phyloP scores from a whole-genome alignment of 371 early-diverging fungal genomes.

The Globomyces sp. region DNA sequence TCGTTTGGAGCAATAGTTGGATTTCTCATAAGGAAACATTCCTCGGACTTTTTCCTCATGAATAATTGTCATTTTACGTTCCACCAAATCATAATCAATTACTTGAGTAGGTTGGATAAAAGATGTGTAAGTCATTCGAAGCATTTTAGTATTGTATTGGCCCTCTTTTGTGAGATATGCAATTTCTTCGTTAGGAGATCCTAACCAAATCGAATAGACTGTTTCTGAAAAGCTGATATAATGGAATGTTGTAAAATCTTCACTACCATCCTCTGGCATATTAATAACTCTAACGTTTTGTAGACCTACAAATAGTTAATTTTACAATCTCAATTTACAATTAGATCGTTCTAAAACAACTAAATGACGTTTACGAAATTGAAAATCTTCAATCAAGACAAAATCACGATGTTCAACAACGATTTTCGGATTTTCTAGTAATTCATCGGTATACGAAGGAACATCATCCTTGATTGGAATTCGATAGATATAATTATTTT shows the following conservation, averaged over 20 bases:
- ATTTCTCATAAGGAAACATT: constrained; percentile 31
- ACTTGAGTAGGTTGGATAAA: constrained; percentile 57
- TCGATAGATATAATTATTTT: constrained; percentile 57
- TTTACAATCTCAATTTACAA: constrained; percentile 24
- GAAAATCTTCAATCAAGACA: constrained; percentile 55
- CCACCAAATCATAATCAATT: constrained; percentile 57
- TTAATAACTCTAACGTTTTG: constrained; percentile 55
- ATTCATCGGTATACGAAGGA: constrained; percentile 10
- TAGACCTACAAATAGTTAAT: constrained; percentile 14
- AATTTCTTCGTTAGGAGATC: constrained; percentile 47
- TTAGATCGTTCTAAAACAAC: constrained; percentile 61
- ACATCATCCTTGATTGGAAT: constrained; percentile 33
- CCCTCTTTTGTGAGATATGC: constrained; percentile 41
- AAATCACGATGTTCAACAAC: constrained; percentile 57
- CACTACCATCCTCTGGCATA: constrained; percentile 14
- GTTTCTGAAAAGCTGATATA: constrained; percentile 60
- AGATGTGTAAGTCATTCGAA: constrained; percentile 54
- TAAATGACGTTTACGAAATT: constrained; percentile 50
- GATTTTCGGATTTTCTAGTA: constrained; percentile 35
- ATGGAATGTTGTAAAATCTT: constrained; percentile 49
- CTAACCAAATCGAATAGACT: constrained; percentile 52
- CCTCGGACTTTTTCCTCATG: constrained; percentile 48
- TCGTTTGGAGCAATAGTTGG: constrained; percentile 38
- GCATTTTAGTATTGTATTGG: constrained; percentile 38
- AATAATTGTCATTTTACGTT: constrained; percentile 44